Base-by-base conservation (phyloP, 345 rosid species). In the Balakata baccata region DNA sequence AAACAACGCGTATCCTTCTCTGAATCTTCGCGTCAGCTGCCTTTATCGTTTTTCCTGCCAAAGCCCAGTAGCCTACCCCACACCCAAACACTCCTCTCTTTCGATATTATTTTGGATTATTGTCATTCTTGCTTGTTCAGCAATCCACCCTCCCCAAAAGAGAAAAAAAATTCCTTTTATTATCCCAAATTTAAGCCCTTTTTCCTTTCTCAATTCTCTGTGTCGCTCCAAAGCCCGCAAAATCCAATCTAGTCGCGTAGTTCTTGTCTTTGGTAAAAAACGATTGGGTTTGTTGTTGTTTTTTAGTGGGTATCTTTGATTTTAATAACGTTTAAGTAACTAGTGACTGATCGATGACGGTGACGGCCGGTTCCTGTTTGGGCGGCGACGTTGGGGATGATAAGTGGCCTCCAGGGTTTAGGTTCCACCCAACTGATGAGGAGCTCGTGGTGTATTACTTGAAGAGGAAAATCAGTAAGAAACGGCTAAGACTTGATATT, bases 401-500 rank as follows among this genome's bases (percentile, higher is more conserved):
- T 0, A 73, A 81, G 69, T 85, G 89, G 95, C 97, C 97, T 0
- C 97, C 98, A 5, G 97, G 98, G 70, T 94, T 94, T 74, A 79
- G 97, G 78, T 92, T 94, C 79, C 93, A 94, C 62, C 98, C 98
- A 11, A 94, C 97, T 1, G 98, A 94, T 62, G 97, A 94, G 77
- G 98, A 94, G 82, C 85, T 94, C 66, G 80, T 94, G 3, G 74
- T 88, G 14, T 94, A 88, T 63, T 88, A 89, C 64, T 81, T 92
- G 60, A 92, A 94, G 86, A 86, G 85, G 86, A 94, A 92, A 88
- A 87, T 92, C 78, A 87, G 93, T 51, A 80, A 78, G 68, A 80
- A 64, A 38, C 86, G 72, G 82, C 75, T 89, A 45, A 84, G 80
- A 82, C 84, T 87, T 17, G 79, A 84, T 75, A 86, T 91, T 54